Evolutionary conservation across 2,329 filamentous ascomycete genomes (phyloP).

Genomic region (Colletotrichum sp.): DNA sequence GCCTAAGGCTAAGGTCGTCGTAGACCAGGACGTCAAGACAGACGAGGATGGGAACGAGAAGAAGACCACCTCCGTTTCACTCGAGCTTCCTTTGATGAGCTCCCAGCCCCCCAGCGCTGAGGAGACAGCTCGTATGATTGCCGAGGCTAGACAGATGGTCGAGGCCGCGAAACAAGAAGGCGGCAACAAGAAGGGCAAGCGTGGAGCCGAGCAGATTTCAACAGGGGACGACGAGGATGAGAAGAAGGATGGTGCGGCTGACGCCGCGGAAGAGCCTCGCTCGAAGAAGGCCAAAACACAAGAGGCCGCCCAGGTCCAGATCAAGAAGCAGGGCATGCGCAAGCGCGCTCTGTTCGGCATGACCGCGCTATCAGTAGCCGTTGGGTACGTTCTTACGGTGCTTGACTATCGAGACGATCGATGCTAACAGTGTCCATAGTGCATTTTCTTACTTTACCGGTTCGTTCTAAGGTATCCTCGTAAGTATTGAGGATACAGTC

Average conservation of each 20-base stretch:
- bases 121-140: constrained; percentile 83
- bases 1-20: constrained; percentile 69
- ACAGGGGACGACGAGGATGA: constrained; percentile 65
- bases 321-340: constrained; percentile 86
- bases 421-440: constrained; percentile 26
- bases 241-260: constrained; percentile 48
- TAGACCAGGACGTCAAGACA: constrained; percentile 67
- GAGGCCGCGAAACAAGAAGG: constrained; percentile 60
- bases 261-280: constrained; percentile 45
- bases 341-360: constrained; percentile 86
- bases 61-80: constrained; percentile 74
- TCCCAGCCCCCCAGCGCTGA: constrained; percentile 75
- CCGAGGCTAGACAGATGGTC: constrained; percentile 88
- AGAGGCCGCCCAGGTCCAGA: constrained; percentile 55
- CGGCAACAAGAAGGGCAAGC: constrained; percentile 61
- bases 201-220: constrained; percentile 76
- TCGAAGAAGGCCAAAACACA: constrained; percentile 85
- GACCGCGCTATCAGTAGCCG: constrained; percentile 77
- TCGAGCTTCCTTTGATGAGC: constrained; percentile 70
- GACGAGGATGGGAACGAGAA: constrained; percentile 65
- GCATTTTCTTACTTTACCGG: constrained; percentile 58
- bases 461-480: constrained; percentile 42
- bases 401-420: neutral
- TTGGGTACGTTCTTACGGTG: constrained; percentile 66
- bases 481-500: neutral